A percentile compares a stretch with the other conserved stretches of the same genome.
phyloP scores from a whole-genome alignment of 169 alveolate genomes.

The Plasmodium ovale region DNA sequence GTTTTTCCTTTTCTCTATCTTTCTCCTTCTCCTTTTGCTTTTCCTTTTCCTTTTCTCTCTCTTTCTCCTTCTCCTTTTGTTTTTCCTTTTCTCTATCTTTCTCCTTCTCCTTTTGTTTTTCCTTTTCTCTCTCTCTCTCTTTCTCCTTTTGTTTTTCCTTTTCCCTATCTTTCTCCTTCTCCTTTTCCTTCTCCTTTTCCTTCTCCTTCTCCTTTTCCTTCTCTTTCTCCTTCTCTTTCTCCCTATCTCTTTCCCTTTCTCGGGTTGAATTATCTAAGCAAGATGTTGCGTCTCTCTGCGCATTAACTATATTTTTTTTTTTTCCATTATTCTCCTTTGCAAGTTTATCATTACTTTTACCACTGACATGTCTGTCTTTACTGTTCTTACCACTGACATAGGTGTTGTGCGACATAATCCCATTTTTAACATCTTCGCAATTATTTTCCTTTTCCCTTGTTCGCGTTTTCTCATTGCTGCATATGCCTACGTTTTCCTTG shows the following conservation, averaged over 20 bases:
- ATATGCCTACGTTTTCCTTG: not conserved
- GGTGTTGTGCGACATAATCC: not conserved
- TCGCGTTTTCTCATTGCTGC: not conserved
- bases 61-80: not conserved
- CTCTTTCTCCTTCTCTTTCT: not conserved
- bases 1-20: not conserved
- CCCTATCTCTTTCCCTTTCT: not conserved
- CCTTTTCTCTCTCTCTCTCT: not conserved
- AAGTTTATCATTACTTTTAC: no score
- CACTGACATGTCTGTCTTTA: not conserved
- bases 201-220: not conserved
- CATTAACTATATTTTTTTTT: not conserved
- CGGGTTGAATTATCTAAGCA: not conserved
- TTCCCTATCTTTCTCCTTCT: not conserved
- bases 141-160: not conserved
- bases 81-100: not conserved
- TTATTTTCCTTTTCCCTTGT: no score
- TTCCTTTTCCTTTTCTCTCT: slow-evolving; percentile 1
- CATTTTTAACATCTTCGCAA: not conserved
- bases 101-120: not conserved
- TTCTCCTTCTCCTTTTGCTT: not conserved
- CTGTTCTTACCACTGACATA: not conserved
- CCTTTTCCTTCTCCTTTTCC: not conserved
- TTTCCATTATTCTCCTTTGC: not conserved
- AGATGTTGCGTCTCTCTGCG: not conserved